Evolutionary conservation across 495 filamentous ascomycete genomes (phyloP).

Genomic region (Glutinoglossum americanum): DNA sequence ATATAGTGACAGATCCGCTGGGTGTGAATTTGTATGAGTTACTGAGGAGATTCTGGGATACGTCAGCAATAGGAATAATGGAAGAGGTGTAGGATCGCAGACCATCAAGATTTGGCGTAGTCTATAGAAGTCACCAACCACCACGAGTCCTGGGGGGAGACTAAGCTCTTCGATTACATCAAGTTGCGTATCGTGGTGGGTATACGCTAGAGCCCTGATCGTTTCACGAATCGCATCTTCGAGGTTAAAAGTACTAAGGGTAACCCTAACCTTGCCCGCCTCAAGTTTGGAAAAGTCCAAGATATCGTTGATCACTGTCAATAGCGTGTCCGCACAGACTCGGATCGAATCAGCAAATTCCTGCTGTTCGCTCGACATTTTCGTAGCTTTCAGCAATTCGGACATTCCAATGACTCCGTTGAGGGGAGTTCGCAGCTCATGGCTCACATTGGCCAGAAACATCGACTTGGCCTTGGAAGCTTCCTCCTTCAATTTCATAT

Average conservation of each 20-base stretch:
- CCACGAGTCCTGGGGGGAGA: constrained; percentile 50
- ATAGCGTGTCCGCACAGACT: constrained; percentile 69
- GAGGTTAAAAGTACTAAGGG: constrained; percentile 63
- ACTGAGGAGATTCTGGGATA: constrained; percentile 72
- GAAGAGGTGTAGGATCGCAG: neutral
- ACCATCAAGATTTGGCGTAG: constrained; percentile 74
- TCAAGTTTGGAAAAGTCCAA: constrained; percentile 87
- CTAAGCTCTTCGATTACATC: constrained; percentile 50
- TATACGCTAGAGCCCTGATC: constrained; percentile 65
- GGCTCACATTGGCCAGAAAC: constrained; percentile 82
- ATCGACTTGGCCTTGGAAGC: constrained; percentile 79
- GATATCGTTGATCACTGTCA: constrained; percentile 92
- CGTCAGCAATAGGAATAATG: constrained; percentile 34
- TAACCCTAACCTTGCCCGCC: constrained; percentile 88
- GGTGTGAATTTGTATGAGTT: constrained; percentile 92
- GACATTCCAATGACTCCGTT: constrained; percentile 84
- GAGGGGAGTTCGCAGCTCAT: constrained; percentile 68
- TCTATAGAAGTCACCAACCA: constrained; percentile 74
- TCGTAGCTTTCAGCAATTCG: constrained; percentile 61
- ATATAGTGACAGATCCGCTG: constrained; percentile 62
- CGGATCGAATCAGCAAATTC: constrained; percentile 85
- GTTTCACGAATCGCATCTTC: constrained; percentile 76
- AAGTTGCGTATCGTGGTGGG: constrained; percentile 56
- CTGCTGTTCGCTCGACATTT: constrained; percentile 58
- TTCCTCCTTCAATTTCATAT: constrained; percentile 76